Evolutionary conservation across 768 basidiomycete genomes (phyloP).

Genomic region (Lactarius tabidus): DNA sequence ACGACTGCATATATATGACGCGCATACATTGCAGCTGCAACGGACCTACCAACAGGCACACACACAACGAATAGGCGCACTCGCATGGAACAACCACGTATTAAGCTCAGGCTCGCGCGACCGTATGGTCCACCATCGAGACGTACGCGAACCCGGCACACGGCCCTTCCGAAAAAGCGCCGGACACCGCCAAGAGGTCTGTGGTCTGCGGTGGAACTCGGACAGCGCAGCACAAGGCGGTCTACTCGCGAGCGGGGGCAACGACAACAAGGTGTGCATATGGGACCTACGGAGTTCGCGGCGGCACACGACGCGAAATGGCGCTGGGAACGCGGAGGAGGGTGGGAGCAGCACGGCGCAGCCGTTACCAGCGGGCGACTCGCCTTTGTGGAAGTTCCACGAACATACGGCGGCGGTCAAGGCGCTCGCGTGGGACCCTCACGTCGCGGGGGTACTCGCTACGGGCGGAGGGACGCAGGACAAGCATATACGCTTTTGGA

Average conservation of each 20-base stretch:
- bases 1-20: slow-evolving; percentile 90
- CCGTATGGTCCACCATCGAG: slow-evolving; percentile 85
- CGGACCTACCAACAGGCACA: slow-evolving; percentile 87
- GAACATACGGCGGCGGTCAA: slow-evolving; percentile 98
- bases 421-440: slow-evolving; percentile 97
- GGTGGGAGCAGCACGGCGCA: slow-evolving; percentile 28
- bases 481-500: slow-evolving; percentile 98
- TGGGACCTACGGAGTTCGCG: slow-evolving; percentile 83
- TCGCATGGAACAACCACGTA: slow-evolving; percentile 90
- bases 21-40: slow-evolving; percentile 63
- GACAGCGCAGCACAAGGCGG: slow-evolving; percentile 45
- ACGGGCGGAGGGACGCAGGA: slow-evolving; percentile 99
- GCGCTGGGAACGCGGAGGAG: slow-evolving; percentile 31
- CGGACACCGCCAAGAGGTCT: slow-evolving; percentile 90
- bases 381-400: slow-evolving; percentile 90
- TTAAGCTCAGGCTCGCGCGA: slow-evolving; percentile 91
- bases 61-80: slow-evolving; percentile 81
- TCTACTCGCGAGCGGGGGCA: slow-evolving; percentile 87
- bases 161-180: slow-evolving; percentile 67
- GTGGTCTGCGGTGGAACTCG: slow-evolving; percentile 89
- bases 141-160: slow-evolving; percentile 68
- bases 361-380: slow-evolving; percentile 42
- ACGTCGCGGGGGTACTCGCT: slow-evolving; percentile 84
- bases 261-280: slow-evolving; percentile 98
- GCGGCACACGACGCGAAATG: slow-evolving; percentile 32